Evolutionary conservation across 257 asterid genomes (phyloP), one percentile per base, ranked within the genome.

Genomic region (Apocynum venetum): DNA sequence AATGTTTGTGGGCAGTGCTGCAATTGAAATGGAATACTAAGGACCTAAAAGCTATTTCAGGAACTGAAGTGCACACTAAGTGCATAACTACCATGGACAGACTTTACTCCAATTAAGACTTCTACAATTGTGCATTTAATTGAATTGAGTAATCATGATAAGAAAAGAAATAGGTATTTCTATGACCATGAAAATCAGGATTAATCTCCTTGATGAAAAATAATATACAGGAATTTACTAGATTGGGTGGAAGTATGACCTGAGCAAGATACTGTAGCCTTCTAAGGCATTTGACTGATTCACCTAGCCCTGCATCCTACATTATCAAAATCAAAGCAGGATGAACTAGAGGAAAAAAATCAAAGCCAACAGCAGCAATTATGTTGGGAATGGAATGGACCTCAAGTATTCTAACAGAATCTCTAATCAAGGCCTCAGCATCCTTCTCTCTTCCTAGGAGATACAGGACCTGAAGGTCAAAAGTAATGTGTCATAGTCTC

Each of bases 291-390:
- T 78, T 55, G 74, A 78, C 65, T 63, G 93, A 89, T 81, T 90
- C 92, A 78, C 98, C 97, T 73, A 77, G 90, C 71, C 96, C 98
- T 36, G 71, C 91, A 47, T 88, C 96, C 98, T 94, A 66, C 90
- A 89, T 71, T 59, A 78, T 80, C 67, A 84, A 69, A 72, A 40
- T 71, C 73, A 83, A 78, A 71, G 74, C 73, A 72, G 46, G 77
- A 40, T 74, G 78, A 79, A 80, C 64, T 68, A 73, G n/a, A 82
- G 63, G 67, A 31, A 63, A 69, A 35, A 8, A 70, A 59, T 47
- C 11, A 65, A 59, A 46, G 66, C 61, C 69, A 76, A 76, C 44
- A 76, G 64, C 76, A 77, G 75, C 65, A 77, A 66, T 80, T 77
- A 71, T 70, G 57, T 73, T 57, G 71, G 64, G 68, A 85, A 57